Evolutionary conservation across 2,329 filamentous ascomycete genomes (phyloP).

Genomic region (Colletotrichum sp.): DNA sequence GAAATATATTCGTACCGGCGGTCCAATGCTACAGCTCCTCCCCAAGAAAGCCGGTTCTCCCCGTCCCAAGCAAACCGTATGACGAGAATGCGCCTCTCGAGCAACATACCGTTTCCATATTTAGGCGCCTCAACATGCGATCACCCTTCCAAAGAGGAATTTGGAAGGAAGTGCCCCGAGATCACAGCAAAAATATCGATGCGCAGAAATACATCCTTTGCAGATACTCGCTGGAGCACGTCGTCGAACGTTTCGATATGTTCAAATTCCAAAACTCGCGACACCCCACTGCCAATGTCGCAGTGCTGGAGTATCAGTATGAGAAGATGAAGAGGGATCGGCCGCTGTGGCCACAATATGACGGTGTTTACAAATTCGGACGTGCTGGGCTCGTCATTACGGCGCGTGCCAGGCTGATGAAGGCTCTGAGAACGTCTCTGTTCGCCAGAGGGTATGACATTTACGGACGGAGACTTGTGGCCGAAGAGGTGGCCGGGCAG

Average conservation of each 20-base stretch:
- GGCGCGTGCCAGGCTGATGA: neutral
- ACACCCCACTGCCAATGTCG: neutral
- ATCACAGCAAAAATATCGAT: neutral
- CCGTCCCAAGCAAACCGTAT: neutral
- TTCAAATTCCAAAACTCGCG: neutral
- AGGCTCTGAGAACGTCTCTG: neutral
- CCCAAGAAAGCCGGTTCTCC: neutral
- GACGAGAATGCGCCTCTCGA: neutral
- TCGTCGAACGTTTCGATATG: neutral
- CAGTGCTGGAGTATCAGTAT: neutral
- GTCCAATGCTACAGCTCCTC: neutral
- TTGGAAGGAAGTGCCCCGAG: neutral
- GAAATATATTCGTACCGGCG: neutral
- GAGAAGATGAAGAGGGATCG: neutral
- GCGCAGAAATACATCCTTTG: neutral
- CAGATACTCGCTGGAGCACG: neutral
- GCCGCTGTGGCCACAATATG: neutral
- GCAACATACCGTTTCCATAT: neutral
- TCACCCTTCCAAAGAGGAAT: neutral
- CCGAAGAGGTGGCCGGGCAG: neutral
- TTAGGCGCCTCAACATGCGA: neutral
- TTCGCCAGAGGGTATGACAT: neutral
- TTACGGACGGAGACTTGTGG: neutral
- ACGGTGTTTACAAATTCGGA: neutral
- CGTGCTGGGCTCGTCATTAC: neutral